Base-by-base conservation (phyloP, 148 eudicot genomes). In the Persicaria maculosa region DNA sequence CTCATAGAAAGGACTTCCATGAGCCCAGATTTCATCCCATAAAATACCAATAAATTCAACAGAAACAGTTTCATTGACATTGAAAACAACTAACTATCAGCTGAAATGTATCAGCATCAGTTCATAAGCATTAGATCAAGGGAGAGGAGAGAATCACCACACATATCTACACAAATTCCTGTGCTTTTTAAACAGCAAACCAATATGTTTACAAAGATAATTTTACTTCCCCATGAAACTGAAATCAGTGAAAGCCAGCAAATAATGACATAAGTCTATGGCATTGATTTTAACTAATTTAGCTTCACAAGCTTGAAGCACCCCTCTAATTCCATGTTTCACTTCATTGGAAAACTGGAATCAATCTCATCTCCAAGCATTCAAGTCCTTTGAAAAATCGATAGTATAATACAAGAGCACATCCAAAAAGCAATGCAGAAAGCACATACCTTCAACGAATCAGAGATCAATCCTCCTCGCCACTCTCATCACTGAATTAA, bases 401-500 rank as follows among this genome's bases (percentile, higher is more conserved):
- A 25, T 62, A 62, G n/a, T n/a, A 62, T 43, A 25, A 11, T 19
- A 59, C 31, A 62, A 10, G 16, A 31, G 4, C 44, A 43, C 68
- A 31, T 62, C 40, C 40, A 2, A 31, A 31, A 1, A 31, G 40
- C 40, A 31, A 31, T 31, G 40, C 40, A 31, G 44, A 62, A 62
- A 65, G 69, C 44, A 36, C 45, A 64, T 31, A 36, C 45, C n/a
- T 64, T 64, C 67, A 61, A 22, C 1, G 44, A 17, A 20, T 46
- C 19, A 20, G 43, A 73, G 59, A 75, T 87, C 85, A 90, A 74
- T 92, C 97, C 8, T 93, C 98, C 14, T 90, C 91, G 43, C 81
- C 93, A 74, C 98, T 93, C 80, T 93, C 97, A 69, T 92, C 97
- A 45, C 97, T 92, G 61, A 93, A 93, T 80, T 93, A 93, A 14